phyloP scores from a whole-genome alignment of 1,139 yeast genomes.

The Eremothecium gossypii region DNA sequence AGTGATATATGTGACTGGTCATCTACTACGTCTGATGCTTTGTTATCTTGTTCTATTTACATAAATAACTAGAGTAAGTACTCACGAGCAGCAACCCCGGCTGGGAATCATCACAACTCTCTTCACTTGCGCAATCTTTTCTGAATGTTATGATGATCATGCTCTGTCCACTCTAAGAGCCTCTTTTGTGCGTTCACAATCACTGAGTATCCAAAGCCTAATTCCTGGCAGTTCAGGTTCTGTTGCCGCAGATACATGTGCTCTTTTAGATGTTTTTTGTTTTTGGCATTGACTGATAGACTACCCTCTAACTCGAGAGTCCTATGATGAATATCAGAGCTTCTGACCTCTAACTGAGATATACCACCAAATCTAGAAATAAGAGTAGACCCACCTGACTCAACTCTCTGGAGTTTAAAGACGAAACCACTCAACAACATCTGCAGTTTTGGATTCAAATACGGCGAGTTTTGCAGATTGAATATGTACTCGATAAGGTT shows the following conservation, averaged over 20 bases:
- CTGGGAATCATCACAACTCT: too few relatives aligned
- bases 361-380: slow-evolving; percentile 57
- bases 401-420: slow-evolving; percentile 43
- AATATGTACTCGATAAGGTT: slow-evolving; percentile 62
- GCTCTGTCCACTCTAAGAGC: slow-evolving; percentile 50
- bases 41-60: not conserved
- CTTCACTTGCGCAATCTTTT: slow-evolving; percentile 31
- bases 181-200: slow-evolving; percentile 43
- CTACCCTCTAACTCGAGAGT: slow-evolving; percentile 12
- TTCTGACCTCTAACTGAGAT: slow-evolving; percentile 36
- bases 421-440: slow-evolving; percentile 37
- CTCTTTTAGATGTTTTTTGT: slow-evolving; percentile 18
- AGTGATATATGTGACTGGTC: not conserved
- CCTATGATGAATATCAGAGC: slow-evolving; percentile 27
- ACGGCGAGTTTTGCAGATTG: slow-evolving; percentile 46
- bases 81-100: not conserved
- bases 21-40: not conserved
- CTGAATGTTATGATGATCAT: slow-evolving; percentile 36
- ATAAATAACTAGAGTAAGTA: not conserved
- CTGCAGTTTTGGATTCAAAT: slow-evolving; percentile 35
- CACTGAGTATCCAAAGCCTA: slow-evolving; percentile 39
- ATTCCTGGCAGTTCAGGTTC: slow-evolving; percentile 37
- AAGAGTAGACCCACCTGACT: slow-evolving; percentile 53
- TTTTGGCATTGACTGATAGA: slow-evolving; percentile 15
- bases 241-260: slow-evolving; percentile 32